Base-by-base conservation (phyloP, 2,329 filamentous ascomycete species). In the Davidsoniella australis region DNA sequence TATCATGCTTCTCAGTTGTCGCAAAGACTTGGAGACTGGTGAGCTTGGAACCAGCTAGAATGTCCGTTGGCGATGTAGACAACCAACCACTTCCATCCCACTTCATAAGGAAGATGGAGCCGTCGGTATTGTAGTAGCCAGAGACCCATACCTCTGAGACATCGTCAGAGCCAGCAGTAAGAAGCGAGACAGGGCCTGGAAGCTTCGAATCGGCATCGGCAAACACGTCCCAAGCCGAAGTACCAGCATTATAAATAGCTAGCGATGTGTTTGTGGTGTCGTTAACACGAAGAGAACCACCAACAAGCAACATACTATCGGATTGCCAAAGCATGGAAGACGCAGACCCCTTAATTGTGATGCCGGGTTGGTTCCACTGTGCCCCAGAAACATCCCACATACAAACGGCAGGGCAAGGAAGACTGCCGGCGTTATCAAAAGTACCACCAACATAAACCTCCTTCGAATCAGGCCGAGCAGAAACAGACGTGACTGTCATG, bases 381-480 rank as follows among this genome's bases (percentile, higher is more conserved):
- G 72, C 73, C 4, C 72, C 71, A 6, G 75, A 67, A 2, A 79
- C 76, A 59, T 82, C 79, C 65, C 84, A 94, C 52, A 82, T 69
- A 64, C 91, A 98, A 20, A 98, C 75, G 43, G 77, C 80, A 3
- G 82, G 78, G 61, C 91, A 98, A 40, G 76, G 79, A 26, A 96
- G 72, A 4, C 82, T 80, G 24, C 91, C 91, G 16, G 87, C 91
- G 29, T 75, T 76, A n/a, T 76, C 69, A 59, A 96, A 98, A 8
- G 75, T 77, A 29, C 91, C 91, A 37, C 82, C 89, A 29, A 98
- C 82, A 59, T 83, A 98, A 10, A 98, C 71, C 46, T 91, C 78
- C 1, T 72, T 70, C 16, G 78, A 78, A 49, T 73, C 74, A 0
- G 85, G 83, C 49, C 80, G 81, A 7, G 80, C 70, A 9, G 77